Conservation (phyloP, 176 grass and related monocot species). For the Elymus sibiricus region DNA sequence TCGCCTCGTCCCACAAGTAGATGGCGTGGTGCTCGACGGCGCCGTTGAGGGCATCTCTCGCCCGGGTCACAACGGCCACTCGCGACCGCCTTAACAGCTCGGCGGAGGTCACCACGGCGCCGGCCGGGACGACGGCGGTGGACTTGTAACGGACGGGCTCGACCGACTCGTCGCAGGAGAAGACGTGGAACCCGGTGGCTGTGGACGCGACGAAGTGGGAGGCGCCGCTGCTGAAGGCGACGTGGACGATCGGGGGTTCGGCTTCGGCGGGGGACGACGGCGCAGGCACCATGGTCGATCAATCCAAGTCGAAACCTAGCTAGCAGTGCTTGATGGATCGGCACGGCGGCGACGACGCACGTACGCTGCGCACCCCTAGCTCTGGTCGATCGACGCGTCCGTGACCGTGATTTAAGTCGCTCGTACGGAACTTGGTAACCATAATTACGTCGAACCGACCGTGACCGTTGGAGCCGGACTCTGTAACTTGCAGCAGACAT, state of each 20-base stretch:
- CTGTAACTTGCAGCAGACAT: too few relatives aligned
- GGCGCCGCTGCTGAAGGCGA: constrained; percentile 55
- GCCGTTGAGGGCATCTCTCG: background rate
- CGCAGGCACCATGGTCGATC: too few relatives aligned
- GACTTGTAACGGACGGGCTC: constrained; percentile 20
- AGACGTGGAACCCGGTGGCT: constrained; percentile 44
- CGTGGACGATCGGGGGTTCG: constrained; percentile 30
- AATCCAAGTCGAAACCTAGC: too few relatives aligned
- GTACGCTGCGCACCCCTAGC: too few relatives aligned
- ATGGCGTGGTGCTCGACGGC: background rate
- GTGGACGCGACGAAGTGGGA: constrained; percentile 58
- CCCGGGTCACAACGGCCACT: constrained; percentile 13
- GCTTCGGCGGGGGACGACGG: background rate
- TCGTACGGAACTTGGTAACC: too few relatives aligned
- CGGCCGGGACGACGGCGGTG: constrained; percentile 11
- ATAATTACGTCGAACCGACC: too few relatives aligned
- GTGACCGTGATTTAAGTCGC: too few relatives aligned
- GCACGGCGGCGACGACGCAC: too few relatives aligned
- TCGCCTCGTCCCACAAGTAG: background rate
- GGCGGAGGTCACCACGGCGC: constrained; percentile 6
- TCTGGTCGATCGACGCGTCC: too few relatives aligned
- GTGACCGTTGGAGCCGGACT: too few relatives aligned
- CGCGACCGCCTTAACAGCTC: constrained; percentile 7
- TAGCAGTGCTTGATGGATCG: too few relatives aligned
- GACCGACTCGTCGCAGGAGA: constrained; percentile 42